A percentile compares a stretch with the other conserved stretches of the same genome.
Evolutionary conservation across 768 basidiomycete genomes (phyloP).

Genomic region (Mycena albidolilacea): DNA sequence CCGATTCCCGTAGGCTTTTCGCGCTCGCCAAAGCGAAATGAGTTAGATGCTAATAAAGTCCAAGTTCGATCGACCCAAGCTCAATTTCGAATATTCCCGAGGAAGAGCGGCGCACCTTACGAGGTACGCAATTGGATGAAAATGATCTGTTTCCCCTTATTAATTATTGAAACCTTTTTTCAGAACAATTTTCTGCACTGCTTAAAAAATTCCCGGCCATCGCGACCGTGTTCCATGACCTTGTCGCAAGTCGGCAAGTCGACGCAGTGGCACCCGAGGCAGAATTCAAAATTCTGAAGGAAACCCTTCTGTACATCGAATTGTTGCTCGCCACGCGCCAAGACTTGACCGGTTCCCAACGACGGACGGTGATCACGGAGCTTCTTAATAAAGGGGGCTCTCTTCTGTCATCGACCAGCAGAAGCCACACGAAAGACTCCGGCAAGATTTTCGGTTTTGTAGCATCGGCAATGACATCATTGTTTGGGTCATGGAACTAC

Average conservation of each 20-base stretch:
- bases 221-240: neutral
- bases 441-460: neutral
- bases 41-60: neutral
- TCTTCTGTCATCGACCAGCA: neutral
- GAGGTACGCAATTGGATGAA: neutral
- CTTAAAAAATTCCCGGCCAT: neutral
- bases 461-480: neutral
- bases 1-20: conserved; percentile 11
- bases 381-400: neutral
- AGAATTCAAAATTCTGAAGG: conserved; percentile 9
- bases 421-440: neutral
- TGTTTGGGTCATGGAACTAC: neutral
- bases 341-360: conserved; percentile 10
- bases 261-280: neutral
- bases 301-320: conserved; percentile 11
- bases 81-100: conserved; percentile 1
- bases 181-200: neutral
- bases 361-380: neutral
- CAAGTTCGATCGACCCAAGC: neutral
- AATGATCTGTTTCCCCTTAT: neutral
- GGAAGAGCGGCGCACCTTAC: neutral
- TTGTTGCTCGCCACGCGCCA: conserved; percentile 2
- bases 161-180: neutral
- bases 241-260: neutral
- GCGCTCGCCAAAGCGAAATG: neutral